These are phyloP conservation scores for Puccinia hordei DNA, from an alignment of 1,284 basidiomycete genomes.

Conservation along the genomic window DNA sequence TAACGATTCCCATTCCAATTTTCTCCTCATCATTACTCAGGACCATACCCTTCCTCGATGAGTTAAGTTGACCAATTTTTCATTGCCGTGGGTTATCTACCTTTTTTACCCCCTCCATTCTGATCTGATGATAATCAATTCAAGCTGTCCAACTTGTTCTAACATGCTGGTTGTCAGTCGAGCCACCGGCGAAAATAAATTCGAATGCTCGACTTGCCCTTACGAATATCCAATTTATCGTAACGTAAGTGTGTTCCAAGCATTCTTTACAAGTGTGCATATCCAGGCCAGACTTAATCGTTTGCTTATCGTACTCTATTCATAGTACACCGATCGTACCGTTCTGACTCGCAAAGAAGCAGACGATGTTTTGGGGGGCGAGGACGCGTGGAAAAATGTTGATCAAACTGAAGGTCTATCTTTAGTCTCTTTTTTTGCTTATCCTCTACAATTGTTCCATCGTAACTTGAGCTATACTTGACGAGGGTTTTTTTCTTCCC, in stretches of 20 bases:
- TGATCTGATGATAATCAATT: background rate
- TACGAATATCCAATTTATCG: slow-evolving; percentile 86
- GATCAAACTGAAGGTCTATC: slow-evolving; percentile 75
- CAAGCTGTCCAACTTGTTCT: slow-evolving; percentile 82
- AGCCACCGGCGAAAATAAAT: slow-evolving; percentile 72
- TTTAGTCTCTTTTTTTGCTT: background rate
- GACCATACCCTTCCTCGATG: too few species aligned
- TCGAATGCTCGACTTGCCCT: slow-evolving; percentile 90
- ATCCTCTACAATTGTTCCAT: background rate
- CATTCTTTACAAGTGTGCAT: background rate
- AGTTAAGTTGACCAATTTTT: background rate
- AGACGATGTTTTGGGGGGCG: slow-evolving; percentile 90
- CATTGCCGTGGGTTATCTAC: background rate
- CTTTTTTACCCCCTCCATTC: background rate
- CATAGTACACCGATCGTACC: slow-evolving; percentile 77
- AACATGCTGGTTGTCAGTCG: slow-evolving; percentile 77
- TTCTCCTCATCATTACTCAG: too few species aligned
- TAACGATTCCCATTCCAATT: background rate
- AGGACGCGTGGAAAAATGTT: slow-evolving; percentile 92
- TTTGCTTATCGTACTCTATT: background rate
- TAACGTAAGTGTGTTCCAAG: slow-evolving; percentile 65
- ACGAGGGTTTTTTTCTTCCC: background rate
- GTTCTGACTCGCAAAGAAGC: slow-evolving; percentile 80
- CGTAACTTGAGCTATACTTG: background rate
- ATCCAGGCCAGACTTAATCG: background rate